phyloP scores from a whole-genome alignment of 2,329 filamentous ascomycete genomes.

The Pyricularia sp. region DNA sequence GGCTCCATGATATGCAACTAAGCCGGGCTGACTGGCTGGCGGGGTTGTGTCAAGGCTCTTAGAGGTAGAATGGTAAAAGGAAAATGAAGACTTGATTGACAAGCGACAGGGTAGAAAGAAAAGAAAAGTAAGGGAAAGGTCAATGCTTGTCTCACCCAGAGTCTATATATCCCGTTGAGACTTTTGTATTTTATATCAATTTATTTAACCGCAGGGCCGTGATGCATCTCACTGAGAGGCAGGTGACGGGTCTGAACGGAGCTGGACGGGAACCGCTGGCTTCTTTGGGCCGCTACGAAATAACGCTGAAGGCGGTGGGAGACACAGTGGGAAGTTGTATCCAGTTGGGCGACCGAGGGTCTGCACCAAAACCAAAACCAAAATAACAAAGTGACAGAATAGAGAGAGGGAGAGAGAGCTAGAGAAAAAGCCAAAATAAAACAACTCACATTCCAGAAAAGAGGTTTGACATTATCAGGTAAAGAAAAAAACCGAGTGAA shows the following conservation, averaged over 20 bases:
- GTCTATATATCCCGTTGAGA: background rate
- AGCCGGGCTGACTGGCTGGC: background rate
- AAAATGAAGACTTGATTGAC: background rate
- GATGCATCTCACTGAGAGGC: slow-evolving; percentile 6
- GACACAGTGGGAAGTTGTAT: background rate
- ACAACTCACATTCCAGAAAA: slow-evolving; percentile 16
- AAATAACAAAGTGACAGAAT: background rate
- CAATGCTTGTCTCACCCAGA: slow-evolving; percentile 4
- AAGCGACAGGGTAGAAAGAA: background rate
- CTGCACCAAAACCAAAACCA: background rate
- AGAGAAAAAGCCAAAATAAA: background rate
- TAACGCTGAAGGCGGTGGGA: background rate
- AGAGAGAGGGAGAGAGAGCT: background rate
- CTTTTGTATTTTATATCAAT: background rate
- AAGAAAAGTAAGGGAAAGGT: background rate
- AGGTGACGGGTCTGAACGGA: background rate
- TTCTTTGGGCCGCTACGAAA: background rate
- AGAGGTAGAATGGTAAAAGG: background rate
- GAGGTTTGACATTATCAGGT: slow-evolving; percentile 19
- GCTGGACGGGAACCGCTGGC: background rate
- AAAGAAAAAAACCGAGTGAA: background rate
- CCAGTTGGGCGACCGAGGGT: background rate
- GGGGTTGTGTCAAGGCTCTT: background rate
- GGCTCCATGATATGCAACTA: background rate
- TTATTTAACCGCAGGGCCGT: background rate